A percentile compares a stretch with the other conserved stretches of the same genome.
Evolutionary conservation across 768 basidiomycete genomes (phyloP).

Genomic region (Paxillus involutus): DNA sequence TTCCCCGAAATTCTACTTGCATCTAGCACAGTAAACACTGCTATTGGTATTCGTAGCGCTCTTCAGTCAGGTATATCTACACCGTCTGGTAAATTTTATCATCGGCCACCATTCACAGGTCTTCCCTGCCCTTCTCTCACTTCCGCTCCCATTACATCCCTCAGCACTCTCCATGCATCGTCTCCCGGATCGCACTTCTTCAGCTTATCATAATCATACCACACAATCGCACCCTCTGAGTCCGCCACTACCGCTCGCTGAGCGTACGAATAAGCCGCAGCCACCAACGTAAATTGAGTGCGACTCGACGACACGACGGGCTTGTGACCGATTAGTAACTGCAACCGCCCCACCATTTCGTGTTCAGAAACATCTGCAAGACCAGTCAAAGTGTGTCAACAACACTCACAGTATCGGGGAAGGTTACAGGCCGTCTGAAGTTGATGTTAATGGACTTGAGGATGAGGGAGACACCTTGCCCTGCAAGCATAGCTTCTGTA

Average conservation of each 20-base stretch:
- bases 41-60: too few species aligned
- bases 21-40: not conserved
- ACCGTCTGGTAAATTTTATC: not conserved
- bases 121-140: slow-evolving; percentile 14
- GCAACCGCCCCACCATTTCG: not conserved
- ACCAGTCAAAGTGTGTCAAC: not conserved
- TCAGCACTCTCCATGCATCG: slow-evolving; percentile 37
- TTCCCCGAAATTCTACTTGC: slow-evolving; percentile 8
- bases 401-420: slow-evolving; percentile 66
- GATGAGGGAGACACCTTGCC: slow-evolving; percentile 68
- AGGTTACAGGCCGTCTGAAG: slow-evolving; percentile 71
- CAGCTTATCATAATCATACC: slow-evolving; percentile 75
- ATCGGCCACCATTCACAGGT: not conserved
- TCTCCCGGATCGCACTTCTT: slow-evolving; percentile 65
- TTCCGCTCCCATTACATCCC: slow-evolving; percentile 17
- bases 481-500: slow-evolving; percentile 58
- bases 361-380: slow-evolving; percentile 3
- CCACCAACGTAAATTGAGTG: slow-evolving; percentile 50
- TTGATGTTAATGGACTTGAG: slow-evolving; percentile 69
- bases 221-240: slow-evolving; percentile 64
- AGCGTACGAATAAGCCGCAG: slow-evolving; percentile 61
- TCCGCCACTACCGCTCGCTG: slow-evolving; percentile 65
- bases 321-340: slow-evolving; percentile 68
- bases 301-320: slow-evolving; percentile 38
- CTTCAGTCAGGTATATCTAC: not conserved